Conservation (phyloP, 768 basidiomycete species). For the Amyloporia xantha region DNA sequence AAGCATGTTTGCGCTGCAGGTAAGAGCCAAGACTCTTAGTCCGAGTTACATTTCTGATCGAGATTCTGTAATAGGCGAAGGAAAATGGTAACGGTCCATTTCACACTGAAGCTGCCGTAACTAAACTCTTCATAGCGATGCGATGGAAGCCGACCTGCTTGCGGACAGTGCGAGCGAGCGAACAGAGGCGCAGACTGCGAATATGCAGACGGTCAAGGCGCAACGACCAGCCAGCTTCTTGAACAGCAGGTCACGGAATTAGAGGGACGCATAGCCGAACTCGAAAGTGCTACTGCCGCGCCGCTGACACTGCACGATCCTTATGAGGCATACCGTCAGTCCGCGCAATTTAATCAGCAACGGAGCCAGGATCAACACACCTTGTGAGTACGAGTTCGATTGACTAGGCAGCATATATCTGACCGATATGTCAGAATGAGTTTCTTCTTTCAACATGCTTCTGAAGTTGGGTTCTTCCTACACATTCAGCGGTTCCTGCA, state of each 20-base stretch:
- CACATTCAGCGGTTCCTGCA: conserved; percentile 39
- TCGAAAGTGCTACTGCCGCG: conserved; percentile 18
- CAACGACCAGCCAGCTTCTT: conserved; percentile 52
- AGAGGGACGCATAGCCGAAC: conserved; percentile 41
- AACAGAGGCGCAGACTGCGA: conserved; percentile 65
- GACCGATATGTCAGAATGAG: not conserved
- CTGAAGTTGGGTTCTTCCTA: conserved; percentile 64
- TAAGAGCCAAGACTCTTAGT: conserved; percentile 18
- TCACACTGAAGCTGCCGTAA: not conserved
- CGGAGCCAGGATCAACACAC: not conserved
- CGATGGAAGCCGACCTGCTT: conserved; percentile 57
- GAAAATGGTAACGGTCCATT: conserved; percentile 36
- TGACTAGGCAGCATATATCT: no score
- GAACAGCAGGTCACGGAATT: conserved; percentile 54
- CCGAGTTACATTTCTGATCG: not conserved
- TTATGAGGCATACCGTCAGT: conserved; percentile 10
- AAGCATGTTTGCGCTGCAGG: conserved; percentile 49
- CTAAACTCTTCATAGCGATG: conserved; percentile 42
- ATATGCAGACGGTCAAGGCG: conserved; percentile 57
- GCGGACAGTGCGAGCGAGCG: conserved; percentile 54
- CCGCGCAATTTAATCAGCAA: not conserved
- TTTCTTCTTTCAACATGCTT: conserved; percentile 44
- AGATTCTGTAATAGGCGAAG: conserved; percentile 30
- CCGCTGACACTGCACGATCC: conserved; percentile 22
- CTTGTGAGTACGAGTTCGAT: not conserved